Evolutionary conservation across 352 stramenopile genomes (phyloP), one percentile per base, ranked within the genome.

Genomic region (Peronospora destructor): DNA sequence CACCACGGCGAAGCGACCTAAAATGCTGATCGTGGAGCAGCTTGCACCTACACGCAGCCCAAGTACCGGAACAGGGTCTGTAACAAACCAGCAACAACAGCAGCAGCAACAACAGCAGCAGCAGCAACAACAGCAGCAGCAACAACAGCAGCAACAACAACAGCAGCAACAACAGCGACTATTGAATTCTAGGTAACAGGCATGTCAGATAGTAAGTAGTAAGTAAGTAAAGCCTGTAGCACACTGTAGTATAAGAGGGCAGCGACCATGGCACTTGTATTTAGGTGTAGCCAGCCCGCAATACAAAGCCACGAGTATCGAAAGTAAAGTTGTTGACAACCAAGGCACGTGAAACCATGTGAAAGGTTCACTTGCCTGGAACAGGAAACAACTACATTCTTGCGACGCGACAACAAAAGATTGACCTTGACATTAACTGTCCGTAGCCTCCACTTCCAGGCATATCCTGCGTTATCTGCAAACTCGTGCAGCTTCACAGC

Each of bases 151-250:
- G 16, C 49, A 64, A 64, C 67, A 72, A 41, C 43, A 56, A 16
- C 49, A 64, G 60, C 67, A 72, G 37, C 43, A 62, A 48, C 49
- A 59, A 42, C 61, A 69, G 43, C 54, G 45, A 56, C 21, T 66
- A 66, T 64, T 70, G 52, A 70, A 70, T 62, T 66, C 56, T 53
- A 66, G 61, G 57, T 66, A 64, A 56, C 36, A 66, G 60, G 51
- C 60, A 62, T 66, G 60, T 66, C 55, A 62, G 51, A 68, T 64
- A 32, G 10, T 32, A 32, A 64, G 60, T 68, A 65, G 60, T 65
- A 68, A 65, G 34, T 68, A 65, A 65, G 41, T 68, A 68, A 23
- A 68, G 50, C 55, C 60, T 64, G 55, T 60, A 61, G 60, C 51
- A 64, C 43, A 68, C 52, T 64, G 59, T 68, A 68, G 49, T 64